Evolutionary conservation across 2,329 filamentous ascomycete species (phyloP).

Genomic region (Botrytis pseudocinerea): DNA sequence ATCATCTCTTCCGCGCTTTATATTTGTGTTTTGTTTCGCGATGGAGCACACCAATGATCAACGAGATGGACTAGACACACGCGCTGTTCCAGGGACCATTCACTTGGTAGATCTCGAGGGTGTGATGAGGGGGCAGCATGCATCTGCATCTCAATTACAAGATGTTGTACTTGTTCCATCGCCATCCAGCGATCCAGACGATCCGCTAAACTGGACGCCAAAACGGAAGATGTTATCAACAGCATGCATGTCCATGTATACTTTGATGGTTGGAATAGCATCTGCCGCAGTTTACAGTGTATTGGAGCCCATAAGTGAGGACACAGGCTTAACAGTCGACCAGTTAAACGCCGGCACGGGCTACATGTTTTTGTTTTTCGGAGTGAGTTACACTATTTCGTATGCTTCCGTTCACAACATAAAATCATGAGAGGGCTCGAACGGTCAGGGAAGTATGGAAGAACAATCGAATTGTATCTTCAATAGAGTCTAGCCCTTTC

Average conservation of each 20-base stretch:
- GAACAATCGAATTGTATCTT: not conserved
- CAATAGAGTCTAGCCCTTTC: not conserved
- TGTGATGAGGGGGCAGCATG: constrained; percentile 31
- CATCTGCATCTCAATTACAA: constrained; percentile 32
- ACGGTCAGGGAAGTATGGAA: not conserved
- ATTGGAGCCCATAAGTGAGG: constrained; percentile 48
- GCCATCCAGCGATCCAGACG: constrained; percentile 43
- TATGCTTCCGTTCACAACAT: not conserved
- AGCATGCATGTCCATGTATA: constrained; percentile 44
- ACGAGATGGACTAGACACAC: constrained; percentile 27
- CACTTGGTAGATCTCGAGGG: constrained; percentile 40
- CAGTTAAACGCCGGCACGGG: constrained; percentile 52
- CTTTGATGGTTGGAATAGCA: constrained; percentile 51
- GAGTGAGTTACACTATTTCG: constrained; percentile 11
- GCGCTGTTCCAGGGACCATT: constrained; percentile 38
- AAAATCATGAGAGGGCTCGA: no score
- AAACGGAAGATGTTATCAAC: constrained; percentile 41
- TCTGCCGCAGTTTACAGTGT: constrained; percentile 52
- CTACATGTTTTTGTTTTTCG: constrained; percentile 50
- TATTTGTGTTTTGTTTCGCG: not conserved
- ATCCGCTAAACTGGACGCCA: constrained; percentile 45
- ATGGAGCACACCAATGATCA: constrained; percentile 21
- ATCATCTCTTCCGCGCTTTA: not conserved
- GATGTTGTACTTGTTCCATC: constrained; percentile 41
- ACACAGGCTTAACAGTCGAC: constrained; percentile 48